Percentiles rank a stretch among this genome's conserved stretches.
Evolutionary conservation across 192 early-diverging fungal species (phyloP).

Genomic region (Phlyctochytrium arcticum): DNA sequence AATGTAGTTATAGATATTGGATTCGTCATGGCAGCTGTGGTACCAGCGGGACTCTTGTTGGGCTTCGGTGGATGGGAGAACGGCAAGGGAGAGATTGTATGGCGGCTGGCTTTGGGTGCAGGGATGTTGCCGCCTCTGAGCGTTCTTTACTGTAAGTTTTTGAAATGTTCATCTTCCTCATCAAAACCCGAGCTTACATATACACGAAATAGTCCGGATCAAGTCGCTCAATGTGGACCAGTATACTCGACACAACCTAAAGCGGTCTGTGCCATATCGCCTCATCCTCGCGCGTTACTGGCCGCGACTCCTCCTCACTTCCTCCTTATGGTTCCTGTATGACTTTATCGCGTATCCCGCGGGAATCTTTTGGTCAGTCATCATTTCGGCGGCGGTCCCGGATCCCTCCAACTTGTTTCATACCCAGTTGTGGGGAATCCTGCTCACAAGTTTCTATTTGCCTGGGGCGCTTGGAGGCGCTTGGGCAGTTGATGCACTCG

Average conservation of each 20-base stretch:
- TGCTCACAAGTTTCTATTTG: constrained; percentile 51
- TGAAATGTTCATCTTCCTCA: too few species aligned
- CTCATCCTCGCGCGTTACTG: constrained; percentile 49
- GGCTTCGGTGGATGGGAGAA: not conserved
- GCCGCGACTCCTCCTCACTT: constrained; percentile 49
- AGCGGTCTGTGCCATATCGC: constrained; percentile 47
- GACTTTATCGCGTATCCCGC: constrained; percentile 39
- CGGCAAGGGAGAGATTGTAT: constrained; percentile 3
- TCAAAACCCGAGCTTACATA: too few species aligned
- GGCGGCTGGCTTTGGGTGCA: constrained; percentile 54
- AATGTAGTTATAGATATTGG: constrained; percentile 11
- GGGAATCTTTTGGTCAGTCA: constrained; percentile 41
- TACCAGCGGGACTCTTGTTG: not conserved
- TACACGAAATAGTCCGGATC: constrained; percentile 41
- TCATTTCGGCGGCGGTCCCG: constrained; percentile 28
- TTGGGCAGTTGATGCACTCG: constrained; percentile 43
- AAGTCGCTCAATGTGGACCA: constrained; percentile 50
- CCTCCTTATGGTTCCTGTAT: constrained; percentile 46
- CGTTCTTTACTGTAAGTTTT: not conserved
- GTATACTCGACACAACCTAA: constrained; percentile 44
- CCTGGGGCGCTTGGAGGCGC: constrained; percentile 53
- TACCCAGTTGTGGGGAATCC: constrained; percentile 48
- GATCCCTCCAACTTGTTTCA: constrained; percentile 26
- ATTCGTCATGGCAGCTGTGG: not conserved
- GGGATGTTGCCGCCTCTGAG: constrained; percentile 34